Evolutionary conservation across 2,329 filamentous ascomycete species (phyloP), one percentile per base, ranked within the genome.

Genomic region (Ophiocordyceps robertsii): DNA sequence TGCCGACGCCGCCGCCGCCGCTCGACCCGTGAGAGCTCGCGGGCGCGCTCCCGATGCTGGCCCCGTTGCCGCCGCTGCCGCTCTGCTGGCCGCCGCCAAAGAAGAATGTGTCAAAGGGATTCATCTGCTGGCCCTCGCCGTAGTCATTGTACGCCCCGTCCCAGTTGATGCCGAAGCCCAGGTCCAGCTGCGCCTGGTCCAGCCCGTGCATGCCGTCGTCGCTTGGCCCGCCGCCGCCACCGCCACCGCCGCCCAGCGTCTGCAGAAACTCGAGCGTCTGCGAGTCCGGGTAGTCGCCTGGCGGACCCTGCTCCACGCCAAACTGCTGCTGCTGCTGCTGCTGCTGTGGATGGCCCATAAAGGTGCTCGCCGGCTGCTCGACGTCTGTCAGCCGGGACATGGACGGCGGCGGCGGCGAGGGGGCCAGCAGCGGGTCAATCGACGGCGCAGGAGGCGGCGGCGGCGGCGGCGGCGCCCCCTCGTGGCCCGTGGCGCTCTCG

Each of bases 71-170:
- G 21, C 49, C 52, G n/a, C n/a, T n/a, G 11, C 63, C 59, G 14
- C 53, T 53, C 41, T 58, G 57, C 49, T 71, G 70, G 1, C 71
- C 38, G 12, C 38, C 72, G 1, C 80, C 79, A 56, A 84, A 83
- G 63, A 83, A 84, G 56, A 85, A 85, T 0, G 77, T 77, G 54
- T 84, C 81, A 59, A 86, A 84, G 0, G 80, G 71, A 45, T 84
- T 75, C 53, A 83, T 69, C 54, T 77, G 70, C 56, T 77, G 70
- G 55, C 74, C 68, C 38, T 78, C 72, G 44, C 68, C 68, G 45
- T 71, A 81, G 51, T 82, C 80, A 50, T 82, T 77, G 52, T 77
- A 69, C 54, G 78, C 66, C 12, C 70, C 67, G 46, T 77, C 69
- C 73, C 75, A 78, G 30, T 78, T 79, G 38, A 85, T 68, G 43